Conservation (phyloP, 257 asterid species). For the Sherardia arvensis region DNA sequence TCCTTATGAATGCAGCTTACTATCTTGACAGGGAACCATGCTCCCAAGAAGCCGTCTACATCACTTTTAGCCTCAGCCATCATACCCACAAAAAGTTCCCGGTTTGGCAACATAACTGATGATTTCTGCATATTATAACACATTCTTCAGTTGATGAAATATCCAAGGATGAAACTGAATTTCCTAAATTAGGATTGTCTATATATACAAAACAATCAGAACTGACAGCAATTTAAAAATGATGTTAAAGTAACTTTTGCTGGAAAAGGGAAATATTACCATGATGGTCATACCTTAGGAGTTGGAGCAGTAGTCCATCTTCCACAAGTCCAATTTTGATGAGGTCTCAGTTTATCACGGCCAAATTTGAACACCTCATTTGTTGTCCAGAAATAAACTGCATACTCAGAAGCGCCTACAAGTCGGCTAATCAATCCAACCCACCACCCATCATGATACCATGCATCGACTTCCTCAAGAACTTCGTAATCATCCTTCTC, state of each 20-base stretch:
- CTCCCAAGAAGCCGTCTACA: conserved; percentile 58
- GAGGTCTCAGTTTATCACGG: conserved; percentile 38
- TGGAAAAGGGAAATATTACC: not conserved
- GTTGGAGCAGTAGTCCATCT: not conserved
- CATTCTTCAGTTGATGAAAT: not conserved
- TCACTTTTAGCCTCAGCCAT: conserved; percentile 59
- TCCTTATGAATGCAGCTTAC: conserved; percentile 21
- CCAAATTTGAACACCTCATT: conserved; percentile 26
- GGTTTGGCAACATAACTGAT: conserved; percentile 19
- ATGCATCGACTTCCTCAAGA: conserved; percentile 25
- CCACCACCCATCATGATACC: conserved; percentile 85
- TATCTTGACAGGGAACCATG: conserved; percentile 51
- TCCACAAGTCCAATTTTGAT: conserved; percentile 34
- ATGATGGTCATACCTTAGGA: not conserved
- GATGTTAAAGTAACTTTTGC: not conserved
- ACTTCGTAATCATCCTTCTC: no score
- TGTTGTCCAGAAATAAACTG: conserved; percentile 23
- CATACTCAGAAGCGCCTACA: conserved; percentile 33
- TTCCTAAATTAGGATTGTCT: not conserved
- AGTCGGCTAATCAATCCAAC: conserved; percentile 45
- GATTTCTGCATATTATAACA: conserved; percentile 14
- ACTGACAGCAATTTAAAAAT: no score
- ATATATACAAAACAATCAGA: not conserved
- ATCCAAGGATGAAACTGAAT: no score
- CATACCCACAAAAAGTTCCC: conserved; percentile 34